Conservation (phyloP, 2,329 filamentous ascomycete species). For the Trichophyton verrucosum region DNA sequence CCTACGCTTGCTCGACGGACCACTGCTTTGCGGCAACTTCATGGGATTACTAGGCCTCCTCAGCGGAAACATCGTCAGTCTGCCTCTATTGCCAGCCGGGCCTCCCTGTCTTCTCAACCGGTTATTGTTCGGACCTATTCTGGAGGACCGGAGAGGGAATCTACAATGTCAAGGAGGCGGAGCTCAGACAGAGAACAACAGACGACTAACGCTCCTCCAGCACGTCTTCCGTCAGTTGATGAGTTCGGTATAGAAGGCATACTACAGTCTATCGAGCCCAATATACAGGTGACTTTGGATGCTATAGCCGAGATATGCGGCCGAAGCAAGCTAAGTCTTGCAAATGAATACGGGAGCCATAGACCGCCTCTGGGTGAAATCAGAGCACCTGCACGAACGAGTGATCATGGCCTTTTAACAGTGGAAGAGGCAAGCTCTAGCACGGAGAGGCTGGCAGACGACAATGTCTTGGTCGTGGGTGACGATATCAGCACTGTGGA, state of each 20-base stretch:
- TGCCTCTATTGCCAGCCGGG: constrained; percentile 16
- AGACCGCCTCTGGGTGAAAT: constrained; percentile 51
- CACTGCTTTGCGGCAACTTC: constrained; percentile 24
- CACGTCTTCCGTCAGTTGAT: constrained; percentile 35
- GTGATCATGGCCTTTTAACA: constrained; percentile 22
- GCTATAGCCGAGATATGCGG: constrained; percentile 53
- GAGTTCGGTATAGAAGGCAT: constrained; percentile 47
- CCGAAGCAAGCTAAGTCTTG: constrained; percentile 47
- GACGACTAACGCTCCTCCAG: constrained; percentile 15
- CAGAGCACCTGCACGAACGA: constrained; percentile 21
- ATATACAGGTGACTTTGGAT: constrained; percentile 46
- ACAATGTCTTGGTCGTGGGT: constrained; percentile 27
- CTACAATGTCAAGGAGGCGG: constrained; percentile 24
- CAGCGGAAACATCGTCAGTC: constrained; percentile 19
- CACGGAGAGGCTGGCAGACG: constrained; percentile 25
- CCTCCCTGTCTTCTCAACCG: constrained; percentile 28
- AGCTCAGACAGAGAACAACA: constrained; percentile 11
- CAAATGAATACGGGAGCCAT: constrained; percentile 51
- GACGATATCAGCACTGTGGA: constrained; percentile 30
- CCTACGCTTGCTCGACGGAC: constrained; percentile 21
- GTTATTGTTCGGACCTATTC: constrained; percentile 35
- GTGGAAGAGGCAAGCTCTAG: constrained; percentile 34
- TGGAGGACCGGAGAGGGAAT: constrained; percentile 22
- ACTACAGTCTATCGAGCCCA: constrained; percentile 44
- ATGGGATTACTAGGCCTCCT: constrained; percentile 18